Base-by-base conservation (phyloP, 805 yeast genomes). In the Vanderwaltozyma tropicalis region DNA sequence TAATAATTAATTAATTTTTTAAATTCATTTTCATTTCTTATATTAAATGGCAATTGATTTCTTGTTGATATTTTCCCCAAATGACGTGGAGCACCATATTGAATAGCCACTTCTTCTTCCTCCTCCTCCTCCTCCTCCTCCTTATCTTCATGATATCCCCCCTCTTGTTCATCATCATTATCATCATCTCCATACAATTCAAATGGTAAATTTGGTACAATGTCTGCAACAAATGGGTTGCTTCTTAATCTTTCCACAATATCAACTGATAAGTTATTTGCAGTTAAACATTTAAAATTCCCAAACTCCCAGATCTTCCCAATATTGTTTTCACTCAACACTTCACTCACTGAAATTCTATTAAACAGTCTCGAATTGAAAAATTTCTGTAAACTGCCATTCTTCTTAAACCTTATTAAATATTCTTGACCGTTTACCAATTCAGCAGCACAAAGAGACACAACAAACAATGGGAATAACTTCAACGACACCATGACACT, bases 151-250 rank as follows among this genome's bases (percentile, higher is more conserved):
- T 67, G 15, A 13, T 28, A 5, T 28, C 19, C 19, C 9, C 12
- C 17, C 7, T 14, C 31, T 14, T 7, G 49, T 30, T 73, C 72
- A 46, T 67, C 32, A 4, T 30, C 24, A 30, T 18, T 18, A 18
- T 18, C n/a, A 13, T 16, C 17, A 11, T 18, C 17, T 15, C 8
- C 22, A 16, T 31, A 37, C 1, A 86, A 79, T 30, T 69, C 64
- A 15, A 86, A 67, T 2, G 61, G 55, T 11, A 77, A 64, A 56
- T 86, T 94, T 11, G 80, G 80, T 0, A 81, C 76, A 3, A 86
- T 66, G 28, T 76, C 81, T 3, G 76, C 75, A 26, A 86, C 78
- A 52, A 76, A 57, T 2, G 85, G 86, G 50, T 77, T 78, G 16
- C 55, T 57, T 30, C 64, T 64, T 41, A 80, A 66, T 47, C 69